Base-by-base conservation (phyloP, 2,329 filamentous ascomycete species). In the Fusarium sacchari region DNA sequence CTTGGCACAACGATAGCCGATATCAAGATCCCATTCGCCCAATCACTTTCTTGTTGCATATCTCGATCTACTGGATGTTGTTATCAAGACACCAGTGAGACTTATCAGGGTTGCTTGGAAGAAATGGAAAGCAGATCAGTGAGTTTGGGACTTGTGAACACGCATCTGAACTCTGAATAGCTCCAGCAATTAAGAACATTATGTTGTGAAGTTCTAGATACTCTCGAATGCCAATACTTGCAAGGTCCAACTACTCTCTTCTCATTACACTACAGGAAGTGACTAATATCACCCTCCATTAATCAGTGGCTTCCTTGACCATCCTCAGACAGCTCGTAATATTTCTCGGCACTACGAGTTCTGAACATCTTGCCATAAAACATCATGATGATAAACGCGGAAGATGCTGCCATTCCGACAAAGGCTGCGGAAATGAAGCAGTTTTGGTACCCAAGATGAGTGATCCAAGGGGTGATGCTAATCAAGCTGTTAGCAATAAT, bases 401-500 rank as follows among this genome's bases (percentile, higher is more conserved):
- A 75, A 20, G 83, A 80, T 20, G 83, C 81, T 7, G 80, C 82
- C 64, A 85, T 69, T 1, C 79, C 81, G 63, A 84, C 66, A 20
- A 85, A 83, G 1, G 83, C 84, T 6, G 81, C 78, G 13, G 84
- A 81, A 37, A 86, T 76, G 52, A 82, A 86, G 8, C 83, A 82
- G 61, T 85, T 85, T 47, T 85, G 83, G 20, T 82, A 80, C 0
- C 85, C 85, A 42, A 84, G 74, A 11, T 81, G 71, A 2, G 79
- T 81, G 1, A 86, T 75, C 84, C 84, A 86, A 0, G 84, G 84
- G 0, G 84, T 86, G 22, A 86, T 82, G 15, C 87, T 90, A 18
- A 7, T 1, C 14, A 12, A 0, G 4, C 14, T 6, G 26, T 75
- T n/a, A 77, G 60, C 7, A 7, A 14, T 4, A 3, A 1, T 6